Conservation (phyloP, 2,329 filamentous ascomycete genomes). For the Diaporthe nobilis region DNA sequence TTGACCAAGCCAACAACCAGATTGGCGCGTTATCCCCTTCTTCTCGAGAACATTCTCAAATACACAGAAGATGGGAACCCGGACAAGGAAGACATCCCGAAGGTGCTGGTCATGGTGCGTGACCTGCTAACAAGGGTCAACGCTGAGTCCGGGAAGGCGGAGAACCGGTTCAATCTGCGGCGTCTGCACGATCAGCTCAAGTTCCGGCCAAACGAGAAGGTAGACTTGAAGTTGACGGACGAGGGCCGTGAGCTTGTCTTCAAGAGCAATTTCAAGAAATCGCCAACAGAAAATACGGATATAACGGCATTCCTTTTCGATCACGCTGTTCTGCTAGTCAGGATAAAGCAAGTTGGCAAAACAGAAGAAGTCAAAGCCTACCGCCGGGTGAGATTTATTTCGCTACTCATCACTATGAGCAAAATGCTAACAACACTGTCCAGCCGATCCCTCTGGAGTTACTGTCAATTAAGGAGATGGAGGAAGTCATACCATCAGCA, state of each 20-base stretch:
- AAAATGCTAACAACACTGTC: slow-evolving; percentile 43
- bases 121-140: slow-evolving; percentile 92
- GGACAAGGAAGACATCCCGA: slow-evolving; percentile 92
- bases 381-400: slow-evolving; percentile 68
- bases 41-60: slow-evolving; percentile 93
- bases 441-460: slow-evolving; percentile 94
- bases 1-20: slow-evolving; percentile 97
- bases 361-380: slow-evolving; percentile 96
- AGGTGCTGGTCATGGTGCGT: slow-evolving; percentile 88
- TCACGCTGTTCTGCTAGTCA: slow-evolving; percentile 91
- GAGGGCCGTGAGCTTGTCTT: slow-evolving; percentile 93
- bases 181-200: slow-evolving; percentile 92
- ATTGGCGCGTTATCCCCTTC: slow-evolving; percentile 91
- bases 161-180: slow-evolving; percentile 96
- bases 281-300: slow-evolving; percentile 87
- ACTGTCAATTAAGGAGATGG: slow-evolving; percentile 95
- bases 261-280: slow-evolving; percentile 95
- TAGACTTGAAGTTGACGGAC: slow-evolving; percentile 94
- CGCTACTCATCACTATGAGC: neutral
- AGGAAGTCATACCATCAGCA: slow-evolving; percentile 87
- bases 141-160: slow-evolving; percentile 93
- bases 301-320: slow-evolving; percentile 97
- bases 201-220: slow-evolving; percentile 89
- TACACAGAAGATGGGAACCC: slow-evolving; percentile 90
- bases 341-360: slow-evolving; percentile 93